Evolutionary conservation across 2,329 filamentous ascomycete species (phyloP).

Genomic region (Colletotrichum spinosum): DNA sequence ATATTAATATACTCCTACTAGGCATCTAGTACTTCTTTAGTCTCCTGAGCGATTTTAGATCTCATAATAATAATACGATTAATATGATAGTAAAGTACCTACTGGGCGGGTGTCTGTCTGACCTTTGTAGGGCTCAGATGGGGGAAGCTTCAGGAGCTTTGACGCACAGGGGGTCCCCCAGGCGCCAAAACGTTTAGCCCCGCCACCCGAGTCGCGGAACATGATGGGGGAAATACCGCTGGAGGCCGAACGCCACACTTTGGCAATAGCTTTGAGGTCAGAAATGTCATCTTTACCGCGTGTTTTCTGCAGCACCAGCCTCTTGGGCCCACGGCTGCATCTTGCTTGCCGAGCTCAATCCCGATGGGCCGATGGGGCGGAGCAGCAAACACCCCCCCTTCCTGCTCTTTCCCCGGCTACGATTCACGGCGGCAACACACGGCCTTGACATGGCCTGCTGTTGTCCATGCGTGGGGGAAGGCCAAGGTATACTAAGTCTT

Average conservation of each 20-base stretch:
- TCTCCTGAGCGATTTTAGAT: too few relatives aligned
- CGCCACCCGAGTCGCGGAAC: conserved; percentile 37
- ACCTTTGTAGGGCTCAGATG: conserved; percentile 28
- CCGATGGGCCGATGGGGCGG: conserved; percentile 37
- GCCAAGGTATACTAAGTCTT: background rate
- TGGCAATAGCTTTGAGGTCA: too few relatives aligned
- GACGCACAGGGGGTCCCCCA: background rate
- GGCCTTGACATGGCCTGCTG: conserved; percentile 16
- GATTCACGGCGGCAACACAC: conserved; percentile 26
- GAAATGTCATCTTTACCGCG: too few relatives aligned
- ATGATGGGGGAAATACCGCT: conserved; percentile 20
- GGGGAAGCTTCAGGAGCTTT: conserved; percentile 3
- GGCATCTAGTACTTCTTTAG: too few relatives aligned
- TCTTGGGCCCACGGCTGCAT: background rate
- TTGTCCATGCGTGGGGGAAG: background rate
- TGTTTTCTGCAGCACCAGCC: too few relatives aligned
- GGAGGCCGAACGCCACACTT: background rate
- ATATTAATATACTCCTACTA: too few relatives aligned
- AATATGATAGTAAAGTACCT: too few relatives aligned
- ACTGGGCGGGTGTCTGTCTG: too few relatives aligned
- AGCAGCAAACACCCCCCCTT: conserved; percentile 30
- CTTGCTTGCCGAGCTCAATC: conserved; percentile 36
- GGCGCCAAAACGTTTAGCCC: conserved; percentile 38
- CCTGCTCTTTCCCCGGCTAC: too few relatives aligned
- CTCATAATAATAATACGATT: too few relatives aligned